Evolutionary conservation across 148 eudicot species (phyloP), one percentile per base, ranked within the genome.

Genomic region (Amaranthus hypochondriacus): DNA sequence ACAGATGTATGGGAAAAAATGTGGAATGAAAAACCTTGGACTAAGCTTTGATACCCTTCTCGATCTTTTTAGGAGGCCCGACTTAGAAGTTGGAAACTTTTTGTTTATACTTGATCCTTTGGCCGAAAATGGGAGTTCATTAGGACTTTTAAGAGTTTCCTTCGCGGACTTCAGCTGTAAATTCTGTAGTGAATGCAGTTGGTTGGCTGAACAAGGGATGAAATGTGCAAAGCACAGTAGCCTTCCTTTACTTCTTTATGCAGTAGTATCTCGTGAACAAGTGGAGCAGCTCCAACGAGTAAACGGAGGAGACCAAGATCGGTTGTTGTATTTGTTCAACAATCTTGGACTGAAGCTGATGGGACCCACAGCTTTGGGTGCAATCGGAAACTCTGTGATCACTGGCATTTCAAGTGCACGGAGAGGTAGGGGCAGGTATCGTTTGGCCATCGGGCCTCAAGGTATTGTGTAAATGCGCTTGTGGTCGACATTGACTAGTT

Each of bases 1-100:
- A 55, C 92, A 80, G 75, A 68, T 50, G 68, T 58, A 83, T 73
- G 84, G 79, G 48, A 81, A 70, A 75, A 93, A 80, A 77, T 66
- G 8, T 63, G 77, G 79, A 48, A 85, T 70, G 44, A 89, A 83
- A 81, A 81, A 59, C 55, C 74, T 70, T 81, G 88, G 70, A 68
- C 84, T 79, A 52, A 84, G 70, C 77, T 70, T 55, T 73, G 90
- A 88, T 73, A 43, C 81, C 61, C 80, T 93, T 61, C 48, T 62
- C 44, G 81, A 83, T 65, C 80, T 90, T 65, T 93, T 90, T 79
- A 84, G 79, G 82, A 87, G 83, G 71, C 92, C 98, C 56, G 96
- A 91, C 83, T 70, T 90, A 70, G 84, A 82, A 67, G 70, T 84
- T 76, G 96, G 92, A 46, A 84, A 77, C 55, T 89, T 93, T 77